These are phyloP conservation scores for Lonicera japonica DNA, from an alignment of 129 eudicot genomes.

Conservation along the genomic window DNA sequence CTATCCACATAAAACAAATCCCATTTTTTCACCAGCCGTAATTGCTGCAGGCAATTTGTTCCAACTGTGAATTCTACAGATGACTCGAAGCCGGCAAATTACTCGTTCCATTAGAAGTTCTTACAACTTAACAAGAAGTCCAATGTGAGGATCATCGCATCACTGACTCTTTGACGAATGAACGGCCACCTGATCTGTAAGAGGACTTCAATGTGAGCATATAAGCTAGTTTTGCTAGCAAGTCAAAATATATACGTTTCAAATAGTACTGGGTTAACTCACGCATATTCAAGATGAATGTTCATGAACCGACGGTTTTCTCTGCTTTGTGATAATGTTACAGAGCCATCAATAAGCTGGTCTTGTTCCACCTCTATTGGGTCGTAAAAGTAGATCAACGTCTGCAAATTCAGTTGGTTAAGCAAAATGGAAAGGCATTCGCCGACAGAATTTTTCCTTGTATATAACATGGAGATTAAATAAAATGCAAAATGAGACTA, in stretches of 20 bases:
- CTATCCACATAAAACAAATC: no score
- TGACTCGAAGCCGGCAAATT: conserved; percentile 2
- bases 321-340: conserved; percentile 74
- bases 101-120: conserved; percentile 2
- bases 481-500: no score
- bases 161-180: conserved; percentile 71
- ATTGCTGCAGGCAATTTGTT: not conserved
- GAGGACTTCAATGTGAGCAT: conserved; percentile 7
- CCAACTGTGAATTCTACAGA: not conserved
- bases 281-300: conserved; percentile 84
- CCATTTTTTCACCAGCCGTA: not conserved
- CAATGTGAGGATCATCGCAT: conserved; percentile 39
- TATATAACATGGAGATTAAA: not conserved
- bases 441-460: no score
- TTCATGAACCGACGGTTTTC: conserved; percentile 91
- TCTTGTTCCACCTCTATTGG: conserved; percentile 94
- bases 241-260: not conserved
- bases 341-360: conserved; percentile 80
- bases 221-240: not conserved
- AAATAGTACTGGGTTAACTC: conserved; percentile 23
- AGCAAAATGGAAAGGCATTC: not conserved
- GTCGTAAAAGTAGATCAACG: conserved; percentile 74
- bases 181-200: conserved; percentile 78
- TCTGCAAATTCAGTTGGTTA: conserved; percentile 39
- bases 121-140: not conserved